Conservation (phyloP, 2,329 filamentous ascomycete species). For the Aspergillus udagawae region DNA sequence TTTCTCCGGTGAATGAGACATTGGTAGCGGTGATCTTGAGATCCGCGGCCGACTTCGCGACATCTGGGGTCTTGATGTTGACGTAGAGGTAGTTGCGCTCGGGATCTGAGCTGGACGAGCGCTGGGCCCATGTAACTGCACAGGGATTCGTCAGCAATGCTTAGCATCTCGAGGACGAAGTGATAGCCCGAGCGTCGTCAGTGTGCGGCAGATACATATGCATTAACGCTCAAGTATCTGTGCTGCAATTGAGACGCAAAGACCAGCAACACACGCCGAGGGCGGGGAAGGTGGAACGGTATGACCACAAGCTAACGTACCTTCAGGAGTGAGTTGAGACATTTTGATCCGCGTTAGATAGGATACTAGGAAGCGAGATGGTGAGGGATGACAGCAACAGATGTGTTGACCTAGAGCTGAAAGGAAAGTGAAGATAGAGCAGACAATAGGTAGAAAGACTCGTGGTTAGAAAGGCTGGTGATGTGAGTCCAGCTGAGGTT, state of each 20-base stretch:
- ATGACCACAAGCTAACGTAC: constrained; percentile 31
- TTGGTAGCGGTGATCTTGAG: constrained; percentile 75
- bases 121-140: constrained; percentile 94
- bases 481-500: constrained; percentile 13
- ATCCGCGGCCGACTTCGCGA: constrained; percentile 69
- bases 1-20: constrained; percentile 78
- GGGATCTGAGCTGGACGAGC: constrained; percentile 74
- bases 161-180: background rate
- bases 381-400: background rate
- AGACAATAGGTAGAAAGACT: constrained; percentile 1
- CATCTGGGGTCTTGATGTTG: constrained; percentile 83
- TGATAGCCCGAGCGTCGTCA: background rate
- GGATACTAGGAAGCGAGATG: constrained; percentile 6
- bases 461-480: constrained; percentile 7
- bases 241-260: constrained; percentile 8
- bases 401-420: background rate
- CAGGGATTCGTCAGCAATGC: background rate
- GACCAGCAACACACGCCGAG: constrained; percentile 12
- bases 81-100: constrained; percentile 94
- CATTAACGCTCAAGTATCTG: background rate
- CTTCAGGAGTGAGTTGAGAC: constrained; percentile 43
- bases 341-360: constrained; percentile 17
- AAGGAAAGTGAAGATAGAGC: background rate
- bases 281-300: constrained; percentile 27
- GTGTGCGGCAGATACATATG: background rate